Evolutionary conservation across 352 stramenopile species (phyloP).

Genomic region (Pythium dissimile): DNA sequence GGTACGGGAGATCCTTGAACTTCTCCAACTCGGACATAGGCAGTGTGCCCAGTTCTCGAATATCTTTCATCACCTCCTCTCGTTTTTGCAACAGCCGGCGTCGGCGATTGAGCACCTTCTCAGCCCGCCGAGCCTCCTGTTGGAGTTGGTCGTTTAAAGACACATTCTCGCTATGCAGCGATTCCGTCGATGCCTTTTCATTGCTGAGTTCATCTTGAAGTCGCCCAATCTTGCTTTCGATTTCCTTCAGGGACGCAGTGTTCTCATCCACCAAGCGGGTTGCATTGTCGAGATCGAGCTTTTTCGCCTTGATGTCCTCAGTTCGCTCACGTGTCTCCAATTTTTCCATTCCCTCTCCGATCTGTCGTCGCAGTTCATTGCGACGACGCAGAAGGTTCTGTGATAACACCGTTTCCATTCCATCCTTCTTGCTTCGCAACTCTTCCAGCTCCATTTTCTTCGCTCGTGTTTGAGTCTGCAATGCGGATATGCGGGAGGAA

Average conservation of each 20-base stretch:
- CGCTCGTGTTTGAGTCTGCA: slow-evolving; percentile 87
- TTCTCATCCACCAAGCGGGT: slow-evolving; percentile 68
- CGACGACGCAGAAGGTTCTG: slow-evolving; percentile 91
- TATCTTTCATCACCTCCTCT: slow-evolving; percentile 95
- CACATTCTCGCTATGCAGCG: slow-evolving; percentile 54
- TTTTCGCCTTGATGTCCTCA: slow-evolving; percentile 82
- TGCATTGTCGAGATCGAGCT: slow-evolving; percentile 87
- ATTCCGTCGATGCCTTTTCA: slow-evolving; percentile 44
- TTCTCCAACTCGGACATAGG: slow-evolving; percentile 92
- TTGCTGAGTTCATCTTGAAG: slow-evolving; percentile 50
- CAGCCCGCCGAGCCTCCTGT: slow-evolving; percentile 67
- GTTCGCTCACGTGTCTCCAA: slow-evolving; percentile 58
- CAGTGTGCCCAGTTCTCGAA: slow-evolving; percentile 96
- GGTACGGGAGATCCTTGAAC: slow-evolving; percentile 86
- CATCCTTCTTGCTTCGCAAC: slow-evolving; percentile 83
- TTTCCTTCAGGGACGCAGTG: slow-evolving; percentile 45
- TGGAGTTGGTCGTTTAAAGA: slow-evolving; percentile 82
- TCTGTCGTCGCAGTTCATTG: slow-evolving; percentile 53
- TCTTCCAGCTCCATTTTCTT: slow-evolving; percentile 84
- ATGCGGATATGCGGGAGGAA: slow-evolving; percentile 57
- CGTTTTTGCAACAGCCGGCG: slow-evolving; percentile 83
- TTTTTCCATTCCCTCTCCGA: slow-evolving; percentile 61
- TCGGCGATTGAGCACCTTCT: slow-evolving; percentile 83
- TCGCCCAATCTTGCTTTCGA: slow-evolving; percentile 53
- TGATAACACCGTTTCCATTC: slow-evolving; percentile 87